Conservation (phyloP, 805 yeast genomes). For the Torulaspora maleeae region DNA sequence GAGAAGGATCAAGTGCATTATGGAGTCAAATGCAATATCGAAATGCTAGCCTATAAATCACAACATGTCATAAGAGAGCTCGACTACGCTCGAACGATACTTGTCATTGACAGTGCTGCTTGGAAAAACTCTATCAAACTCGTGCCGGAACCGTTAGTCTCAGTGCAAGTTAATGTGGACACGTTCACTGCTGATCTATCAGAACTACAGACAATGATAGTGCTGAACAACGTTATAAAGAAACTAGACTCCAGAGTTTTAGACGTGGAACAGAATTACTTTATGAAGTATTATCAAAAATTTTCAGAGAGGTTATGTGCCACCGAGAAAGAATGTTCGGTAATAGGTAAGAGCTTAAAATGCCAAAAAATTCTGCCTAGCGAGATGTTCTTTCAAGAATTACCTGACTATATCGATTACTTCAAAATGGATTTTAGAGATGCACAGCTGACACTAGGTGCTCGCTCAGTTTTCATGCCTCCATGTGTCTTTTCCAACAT, state of each 20-base stretch:
- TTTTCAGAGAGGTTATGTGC: constrained; percentile 24
- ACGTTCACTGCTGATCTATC: constrained; percentile 26
- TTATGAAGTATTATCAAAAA: constrained; percentile 27
- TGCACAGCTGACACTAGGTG: constrained; percentile 35
- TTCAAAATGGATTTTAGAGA: constrained; percentile 25
- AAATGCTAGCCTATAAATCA: constrained; percentile 21
- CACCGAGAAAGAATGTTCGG: constrained; percentile 20
- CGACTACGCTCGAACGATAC: constrained; percentile 19
- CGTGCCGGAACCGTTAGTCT: constrained; percentile 22
- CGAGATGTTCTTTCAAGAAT: constrained; percentile 22
- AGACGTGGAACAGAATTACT: constrained; percentile 29
- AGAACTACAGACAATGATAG: constrained; percentile 30
- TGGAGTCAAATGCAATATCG: constrained; percentile 20
- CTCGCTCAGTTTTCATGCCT: constrained; percentile 43
- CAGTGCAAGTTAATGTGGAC: constrained; percentile 23
- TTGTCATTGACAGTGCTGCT: constrained; percentile 20
- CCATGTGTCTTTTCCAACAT: constrained; percentile 35
- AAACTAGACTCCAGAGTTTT: constrained; percentile 27
- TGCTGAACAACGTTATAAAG: constrained; percentile 24
- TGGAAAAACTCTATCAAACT: constrained; percentile 23
- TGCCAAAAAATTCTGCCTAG: constrained; percentile 13
- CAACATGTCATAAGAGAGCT: constrained; percentile 21
- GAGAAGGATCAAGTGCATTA: constrained; percentile 15
- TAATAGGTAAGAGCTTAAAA: constrained; percentile 10
- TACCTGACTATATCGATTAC: constrained; percentile 37